Conservation (phyloP, 2,329 filamentous ascomycete genomes). For the Rutstroemia sp. region DNA sequence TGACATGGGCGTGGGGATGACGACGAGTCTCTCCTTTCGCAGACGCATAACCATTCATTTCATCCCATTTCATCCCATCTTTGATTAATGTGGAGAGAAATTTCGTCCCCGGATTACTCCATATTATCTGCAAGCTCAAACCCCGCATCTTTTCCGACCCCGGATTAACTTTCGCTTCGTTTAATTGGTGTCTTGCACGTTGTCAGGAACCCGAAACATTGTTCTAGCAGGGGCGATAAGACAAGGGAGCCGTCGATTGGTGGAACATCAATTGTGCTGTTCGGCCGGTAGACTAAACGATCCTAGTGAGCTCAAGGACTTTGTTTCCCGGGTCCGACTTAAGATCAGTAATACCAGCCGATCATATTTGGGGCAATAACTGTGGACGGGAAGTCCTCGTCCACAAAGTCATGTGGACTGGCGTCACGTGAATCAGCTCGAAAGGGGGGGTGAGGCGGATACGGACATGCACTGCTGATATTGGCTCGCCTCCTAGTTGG, state of each 20-base stretch:
- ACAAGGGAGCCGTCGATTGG: neutral
- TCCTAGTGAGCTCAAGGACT: neutral
- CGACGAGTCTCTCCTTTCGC: neutral
- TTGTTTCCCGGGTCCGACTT: neutral
- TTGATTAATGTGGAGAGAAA: neutral
- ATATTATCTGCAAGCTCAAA: neutral
- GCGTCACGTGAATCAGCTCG: too few relatives aligned
- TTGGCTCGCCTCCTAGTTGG: too few relatives aligned
- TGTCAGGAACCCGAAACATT: neutral
- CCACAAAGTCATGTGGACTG: too few relatives aligned
- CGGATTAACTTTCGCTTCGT: neutral
- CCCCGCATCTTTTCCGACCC: neutral
- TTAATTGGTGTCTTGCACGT: neutral
- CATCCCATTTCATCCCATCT: conserved; percentile 1
- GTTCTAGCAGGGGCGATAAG: neutral
- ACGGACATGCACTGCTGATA: too few relatives aligned
- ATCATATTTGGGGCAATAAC: too few relatives aligned
- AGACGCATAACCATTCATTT: neutral
- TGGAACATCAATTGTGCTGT: neutral
- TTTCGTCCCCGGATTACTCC: neutral
- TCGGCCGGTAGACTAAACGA: neutral
- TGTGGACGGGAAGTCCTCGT: too few relatives aligned
- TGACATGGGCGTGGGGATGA: neutral
- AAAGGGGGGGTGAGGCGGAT: too few relatives aligned
- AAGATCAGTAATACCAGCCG: too few relatives aligned